Percentiles rank a stretch among this genome's conserved stretches.
phyloP scores from a whole-genome alignment of 495 filamentous ascomycete species.

The Aspergillus avenaceus region DNA sequence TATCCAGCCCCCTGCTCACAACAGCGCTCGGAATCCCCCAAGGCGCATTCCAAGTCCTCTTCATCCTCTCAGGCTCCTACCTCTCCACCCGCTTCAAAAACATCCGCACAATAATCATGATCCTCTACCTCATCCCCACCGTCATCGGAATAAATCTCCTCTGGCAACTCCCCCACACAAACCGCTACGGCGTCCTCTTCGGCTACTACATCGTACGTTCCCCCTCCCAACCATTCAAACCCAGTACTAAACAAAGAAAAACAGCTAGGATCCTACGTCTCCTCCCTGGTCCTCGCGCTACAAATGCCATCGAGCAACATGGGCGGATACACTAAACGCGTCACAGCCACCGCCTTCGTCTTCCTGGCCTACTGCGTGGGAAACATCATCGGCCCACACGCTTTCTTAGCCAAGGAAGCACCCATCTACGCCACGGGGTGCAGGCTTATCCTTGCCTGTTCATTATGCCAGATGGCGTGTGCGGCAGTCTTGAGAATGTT shows the following conservation, averaged over 20 bases:
- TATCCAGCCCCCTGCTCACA: slow-evolving; percentile 23
- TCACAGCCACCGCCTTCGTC: slow-evolving; percentile 34
- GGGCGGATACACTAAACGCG: slow-evolving; percentile 39
- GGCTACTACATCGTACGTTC: slow-evolving; percentile 30
- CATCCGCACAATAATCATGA: slow-evolving; percentile 32
- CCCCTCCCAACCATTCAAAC: neutral
- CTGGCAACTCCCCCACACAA: slow-evolving; percentile 31
- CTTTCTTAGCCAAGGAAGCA: slow-evolving; percentile 29
- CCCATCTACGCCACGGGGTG: slow-evolving; percentile 33
- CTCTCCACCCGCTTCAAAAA: slow-evolving; percentile 29
- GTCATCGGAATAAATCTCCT: slow-evolving; percentile 30
- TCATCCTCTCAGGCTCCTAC: slow-evolving; percentile 29
- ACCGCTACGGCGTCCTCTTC: slow-evolving; percentile 32
- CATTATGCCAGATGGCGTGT: slow-evolving; percentile 10
- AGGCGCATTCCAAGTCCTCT: slow-evolving; percentile 37
- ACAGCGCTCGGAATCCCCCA: slow-evolving; percentile 34
- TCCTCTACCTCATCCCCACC: slow-evolving; percentile 30
- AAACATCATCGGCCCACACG: slow-evolving; percentile 33
- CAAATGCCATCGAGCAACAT: slow-evolving; percentile 40
- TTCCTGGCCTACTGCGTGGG: slow-evolving; percentile 38
- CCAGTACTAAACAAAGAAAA: neutral
- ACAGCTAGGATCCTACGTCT: slow-evolving; percentile 30
- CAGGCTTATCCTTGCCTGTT: slow-evolving; percentile 28
- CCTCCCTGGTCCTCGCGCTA: slow-evolving; percentile 33
- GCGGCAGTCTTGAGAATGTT: slow-evolving; percentile 10